phyloP scores from a whole-genome alignment of 805 yeast species.

The Jamesozyma piceae region DNA sequence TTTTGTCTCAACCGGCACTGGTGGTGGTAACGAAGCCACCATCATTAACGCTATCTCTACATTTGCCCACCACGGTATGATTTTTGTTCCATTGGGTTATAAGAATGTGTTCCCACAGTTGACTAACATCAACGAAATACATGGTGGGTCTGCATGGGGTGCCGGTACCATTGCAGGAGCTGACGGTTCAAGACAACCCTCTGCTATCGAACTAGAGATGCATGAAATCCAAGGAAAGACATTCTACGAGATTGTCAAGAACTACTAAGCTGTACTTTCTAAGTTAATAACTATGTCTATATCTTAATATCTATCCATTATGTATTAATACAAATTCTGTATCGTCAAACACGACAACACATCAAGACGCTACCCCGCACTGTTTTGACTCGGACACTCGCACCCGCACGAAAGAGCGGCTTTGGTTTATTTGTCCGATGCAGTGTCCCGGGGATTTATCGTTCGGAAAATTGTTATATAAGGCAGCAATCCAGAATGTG shows the following conservation, averaged over 20 bases:
- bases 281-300: background rate
- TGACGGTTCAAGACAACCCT: constrained; percentile 64
- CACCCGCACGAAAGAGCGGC: too few relatives aligned
- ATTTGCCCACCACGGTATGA: constrained; percentile 71
- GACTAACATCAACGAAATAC: constrained; percentile 49
- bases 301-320: background rate
- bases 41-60: constrained; percentile 51
- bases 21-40: constrained; percentile 78
- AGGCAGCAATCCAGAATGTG: too few relatives aligned
- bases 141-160: constrained; percentile 82
- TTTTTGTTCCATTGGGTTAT: constrained; percentile 71
- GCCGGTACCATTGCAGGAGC: constrained; percentile 71
- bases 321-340: too few relatives aligned
- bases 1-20: constrained; percentile 67
- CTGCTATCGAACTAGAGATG: constrained; percentile 50
- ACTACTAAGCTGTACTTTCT: constrained; percentile 1
- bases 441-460: background rate
- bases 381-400: too few relatives aligned
- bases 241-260: constrained; percentile 40
- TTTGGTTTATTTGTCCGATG: too few relatives aligned
- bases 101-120: constrained; percentile 45
- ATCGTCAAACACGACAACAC: too few relatives aligned
- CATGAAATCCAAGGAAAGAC: constrained; percentile 59
- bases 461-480: background rate
- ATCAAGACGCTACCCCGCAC: too few relatives aligned